Evolutionary conservation across 2,329 filamentous ascomycete genomes (phyloP).

Genomic region (Pseudogymnoascus sp.): DNA sequence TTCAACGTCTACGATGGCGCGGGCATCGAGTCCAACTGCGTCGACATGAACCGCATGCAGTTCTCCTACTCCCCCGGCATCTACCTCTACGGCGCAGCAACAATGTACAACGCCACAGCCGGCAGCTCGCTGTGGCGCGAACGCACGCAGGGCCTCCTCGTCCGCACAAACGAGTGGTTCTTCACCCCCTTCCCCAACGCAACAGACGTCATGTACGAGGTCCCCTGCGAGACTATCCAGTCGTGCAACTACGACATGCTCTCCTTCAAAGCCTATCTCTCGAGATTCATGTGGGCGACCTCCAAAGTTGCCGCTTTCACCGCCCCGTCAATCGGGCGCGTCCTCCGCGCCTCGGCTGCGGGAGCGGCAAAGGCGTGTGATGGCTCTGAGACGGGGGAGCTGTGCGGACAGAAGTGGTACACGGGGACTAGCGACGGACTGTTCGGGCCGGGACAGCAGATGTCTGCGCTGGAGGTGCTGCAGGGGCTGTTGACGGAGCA

Average conservation of each 20-base stretch:
- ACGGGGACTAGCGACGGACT: slow-evolving; percentile 46
- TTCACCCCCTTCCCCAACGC: slow-evolving; percentile 44
- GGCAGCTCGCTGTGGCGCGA: slow-evolving; percentile 44
- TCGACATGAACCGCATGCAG: slow-evolving; percentile 41
- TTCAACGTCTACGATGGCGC: slow-evolving; percentile 57
- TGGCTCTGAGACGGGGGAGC: slow-evolving; percentile 42
- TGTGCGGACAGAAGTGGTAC: slow-evolving; percentile 58
- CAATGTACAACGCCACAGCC: slow-evolving; percentile 53
- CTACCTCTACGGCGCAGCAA: slow-evolving; percentile 55
- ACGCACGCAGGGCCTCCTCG: slow-evolving; percentile 44
- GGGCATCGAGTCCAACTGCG: slow-evolving; percentile 43
- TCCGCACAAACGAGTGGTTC: slow-evolving; percentile 40
- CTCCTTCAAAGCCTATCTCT: slow-evolving; percentile 60
- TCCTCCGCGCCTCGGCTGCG: slow-evolving; percentile 43
- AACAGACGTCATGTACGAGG: slow-evolving; percentile 56
- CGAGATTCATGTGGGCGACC: slow-evolving; percentile 55
- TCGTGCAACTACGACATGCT: slow-evolving; percentile 56
- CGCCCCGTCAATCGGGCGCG: slow-evolving; percentile 35
- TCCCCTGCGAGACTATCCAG: slow-evolving; percentile 51
- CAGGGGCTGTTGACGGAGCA: slow-evolving; percentile 47
- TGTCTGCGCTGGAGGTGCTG: slow-evolving; percentile 55
- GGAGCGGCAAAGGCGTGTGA: slow-evolving; percentile 51
- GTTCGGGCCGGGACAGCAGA: slow-evolving; percentile 52
- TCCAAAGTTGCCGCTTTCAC: slow-evolving; percentile 49
- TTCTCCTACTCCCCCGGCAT: slow-evolving; percentile 62